These are phyloP conservation scores for Trichoderma semiorbis DNA, from an alignment of 2,329 filamentous ascomycete species.

Conservation along the genomic window DNA sequence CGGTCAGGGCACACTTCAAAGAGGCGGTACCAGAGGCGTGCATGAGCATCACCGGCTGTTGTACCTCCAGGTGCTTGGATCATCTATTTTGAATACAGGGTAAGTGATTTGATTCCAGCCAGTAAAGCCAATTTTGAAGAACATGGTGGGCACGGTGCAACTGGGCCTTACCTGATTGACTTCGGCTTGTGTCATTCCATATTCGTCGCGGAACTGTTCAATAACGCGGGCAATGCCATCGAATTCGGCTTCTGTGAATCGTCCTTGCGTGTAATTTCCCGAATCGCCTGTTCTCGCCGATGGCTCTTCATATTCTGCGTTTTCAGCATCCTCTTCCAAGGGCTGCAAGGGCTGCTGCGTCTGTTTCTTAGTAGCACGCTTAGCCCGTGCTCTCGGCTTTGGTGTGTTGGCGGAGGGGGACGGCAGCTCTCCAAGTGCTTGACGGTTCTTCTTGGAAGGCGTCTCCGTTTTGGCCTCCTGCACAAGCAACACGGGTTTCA, in stretches of 20 bases:
- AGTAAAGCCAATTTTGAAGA: background rate
- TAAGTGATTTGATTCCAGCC: slow-evolving; percentile 4
- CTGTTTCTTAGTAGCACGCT: slow-evolving; percentile 27
- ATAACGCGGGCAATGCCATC: slow-evolving; percentile 40
- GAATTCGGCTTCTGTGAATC: slow-evolving; percentile 45
- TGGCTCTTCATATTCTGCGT: slow-evolving; percentile 21
- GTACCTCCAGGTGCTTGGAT: slow-evolving; percentile 37
- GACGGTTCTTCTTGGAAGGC: slow-evolving; percentile 21
- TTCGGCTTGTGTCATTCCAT: slow-evolving; percentile 41
- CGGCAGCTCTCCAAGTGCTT: slow-evolving; percentile 27
- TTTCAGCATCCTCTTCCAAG: slow-evolving; percentile 24
- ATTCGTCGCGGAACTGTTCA: slow-evolving; percentile 42
- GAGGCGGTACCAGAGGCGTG: slow-evolving; percentile 50
- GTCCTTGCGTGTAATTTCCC: slow-evolving; percentile 35
- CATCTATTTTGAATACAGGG: slow-evolving; percentile 26
- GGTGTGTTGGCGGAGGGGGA: slow-evolving; percentile 34
- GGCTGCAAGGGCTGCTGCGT: slow-evolving; percentile 22
- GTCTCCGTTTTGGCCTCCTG: slow-evolving; percentile 24
- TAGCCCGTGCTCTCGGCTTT: slow-evolving; percentile 30
- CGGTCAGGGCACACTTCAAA: slow-evolving; percentile 47
- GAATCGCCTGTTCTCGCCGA: slow-evolving; percentile 14
- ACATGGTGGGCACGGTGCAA: background rate
- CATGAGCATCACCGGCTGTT: slow-evolving; percentile 34
- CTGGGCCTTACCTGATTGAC: slow-evolving; percentile 44
- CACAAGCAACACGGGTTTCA: slow-evolving; percentile 44